Evolutionary conservation across 2,329 filamentous ascomycete genomes (phyloP), one percentile per base, ranked within the genome.

Genomic region (Botryotinia narcissicola): DNA sequence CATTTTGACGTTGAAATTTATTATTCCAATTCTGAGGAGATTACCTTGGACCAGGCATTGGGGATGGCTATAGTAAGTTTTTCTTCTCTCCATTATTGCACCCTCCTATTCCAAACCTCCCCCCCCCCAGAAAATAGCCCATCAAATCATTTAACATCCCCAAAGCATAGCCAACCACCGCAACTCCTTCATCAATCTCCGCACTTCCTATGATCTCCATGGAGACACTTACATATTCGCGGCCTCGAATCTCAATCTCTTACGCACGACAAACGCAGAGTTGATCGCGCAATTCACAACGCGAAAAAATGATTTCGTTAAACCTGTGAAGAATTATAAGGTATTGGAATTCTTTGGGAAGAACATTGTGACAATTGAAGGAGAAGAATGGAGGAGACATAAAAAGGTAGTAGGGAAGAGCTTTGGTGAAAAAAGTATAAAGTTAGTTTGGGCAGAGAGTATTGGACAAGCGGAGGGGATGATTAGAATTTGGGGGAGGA

Each of bases 371-470:
- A 78, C 78, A 4, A 78, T 77, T 9, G 81, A 82, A 69, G 80
- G 80, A 1, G 71, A 75, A 22, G 77, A 78, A 57, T 82, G 81
- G 81, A 77, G 76, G 59, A 75, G 78, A n/a, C 81, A 82, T 73
- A 75, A 77, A 48, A 81, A 77, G 75, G 77, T 81, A 42, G 78
- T 81, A 1, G 78, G 75, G 6, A 79, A 80, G 10, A 78, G 77
- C 51, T 82, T 82, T 73, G 78, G 78, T 8, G 81, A 82, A 76
- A 86, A 83, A 80, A 88, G 87, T 80, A 88, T 88, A 75, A 80
- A 51, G 25, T 63, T 78, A 18, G 79, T 78, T 20, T 80, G 76
- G 82, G 74, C 78, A 85, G 87, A 88, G 78, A 84, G 84, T 40
- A 75, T 88, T 42, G 82, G 84, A 73, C 86, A 88, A 77, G 83